These are phyloP conservation scores for Spatholobus suberectus DNA, from an alignment of 306 rosid genomes.

Conservation along the genomic window DNA sequence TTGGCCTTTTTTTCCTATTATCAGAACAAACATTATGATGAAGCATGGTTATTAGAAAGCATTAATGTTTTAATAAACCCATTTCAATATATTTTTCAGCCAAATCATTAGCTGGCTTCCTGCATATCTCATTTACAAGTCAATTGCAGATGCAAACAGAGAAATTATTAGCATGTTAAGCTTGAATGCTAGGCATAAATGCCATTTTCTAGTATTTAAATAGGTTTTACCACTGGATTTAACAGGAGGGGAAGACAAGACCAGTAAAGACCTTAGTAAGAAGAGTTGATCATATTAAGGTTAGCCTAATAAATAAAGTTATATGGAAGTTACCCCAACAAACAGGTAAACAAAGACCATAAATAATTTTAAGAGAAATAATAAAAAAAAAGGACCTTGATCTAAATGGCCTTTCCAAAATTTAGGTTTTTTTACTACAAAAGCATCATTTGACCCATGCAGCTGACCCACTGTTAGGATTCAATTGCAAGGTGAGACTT, in stretches of 20 bases:
- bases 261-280: background rate
- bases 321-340: background rate
- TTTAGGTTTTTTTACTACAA: background rate
- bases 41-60: background rate
- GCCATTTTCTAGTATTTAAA: background rate
- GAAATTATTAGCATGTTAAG: background rate
- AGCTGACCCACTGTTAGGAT: background rate
- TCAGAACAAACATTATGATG: conserved; percentile 10
- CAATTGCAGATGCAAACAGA: conserved; percentile 21
- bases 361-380: background rate
- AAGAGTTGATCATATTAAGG: conserved; percentile 13
- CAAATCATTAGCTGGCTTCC: conserved; percentile 7
- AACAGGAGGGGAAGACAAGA: background rate
- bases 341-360: background rate
- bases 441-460: background rate
- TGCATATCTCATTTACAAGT: conserved; percentile 11
- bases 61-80: background rate
- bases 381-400: background rate
- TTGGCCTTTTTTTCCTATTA: background rate
- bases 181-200: background rate
- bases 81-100: conserved; percentile 16
- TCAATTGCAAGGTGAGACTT: background rate
- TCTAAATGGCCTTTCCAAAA: background rate
- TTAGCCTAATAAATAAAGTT: background rate
- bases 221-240: background rate